Conservation (phyloP, 306 rosid species). For the Hippophae gyantsensis region DNA sequence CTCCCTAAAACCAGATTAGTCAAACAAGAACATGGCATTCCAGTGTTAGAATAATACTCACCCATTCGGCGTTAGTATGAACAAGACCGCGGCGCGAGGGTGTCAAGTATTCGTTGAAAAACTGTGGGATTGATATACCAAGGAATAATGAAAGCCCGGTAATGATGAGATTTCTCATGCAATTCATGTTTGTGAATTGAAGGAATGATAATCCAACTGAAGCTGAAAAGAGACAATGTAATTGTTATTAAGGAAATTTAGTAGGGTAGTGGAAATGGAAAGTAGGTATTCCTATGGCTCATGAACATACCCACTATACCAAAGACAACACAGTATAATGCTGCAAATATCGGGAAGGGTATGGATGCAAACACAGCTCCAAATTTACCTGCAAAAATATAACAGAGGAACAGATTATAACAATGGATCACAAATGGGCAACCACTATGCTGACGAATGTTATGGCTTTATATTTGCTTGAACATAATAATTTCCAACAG, state of each 20-base stretch:
- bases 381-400: slow-evolving; percentile 58
- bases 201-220: slow-evolving; percentile 91
- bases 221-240: slow-evolving; percentile 45
- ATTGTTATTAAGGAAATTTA: slow-evolving; percentile 1
- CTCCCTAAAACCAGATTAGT: too few species aligned
- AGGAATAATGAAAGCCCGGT: slow-evolving; percentile 79
- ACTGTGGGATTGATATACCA: slow-evolving; percentile 81
- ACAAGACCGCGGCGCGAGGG: slow-evolving; percentile 58
- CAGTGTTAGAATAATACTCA: slow-evolving; percentile 21
- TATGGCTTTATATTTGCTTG: background rate
- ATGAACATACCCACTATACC: slow-evolving; percentile 73
- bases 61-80: slow-evolving; percentile 85
- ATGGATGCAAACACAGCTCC: slow-evolving; percentile 98
- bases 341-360: slow-evolving; percentile 83
- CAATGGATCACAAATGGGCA: background rate
- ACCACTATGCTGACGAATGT: background rate
- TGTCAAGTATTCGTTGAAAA: slow-evolving; percentile 62
- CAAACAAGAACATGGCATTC: background rate
- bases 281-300: background rate
- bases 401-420: slow-evolving; percentile 2
- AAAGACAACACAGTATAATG: slow-evolving; percentile 71
- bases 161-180: slow-evolving; percentile 91
- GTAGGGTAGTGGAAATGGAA: background rate
- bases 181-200: slow-evolving; percentile 93
- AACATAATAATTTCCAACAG: background rate